Conservation (phyloP, 1,139 yeast species). For the Sugiyamaella castrensis region DNA sequence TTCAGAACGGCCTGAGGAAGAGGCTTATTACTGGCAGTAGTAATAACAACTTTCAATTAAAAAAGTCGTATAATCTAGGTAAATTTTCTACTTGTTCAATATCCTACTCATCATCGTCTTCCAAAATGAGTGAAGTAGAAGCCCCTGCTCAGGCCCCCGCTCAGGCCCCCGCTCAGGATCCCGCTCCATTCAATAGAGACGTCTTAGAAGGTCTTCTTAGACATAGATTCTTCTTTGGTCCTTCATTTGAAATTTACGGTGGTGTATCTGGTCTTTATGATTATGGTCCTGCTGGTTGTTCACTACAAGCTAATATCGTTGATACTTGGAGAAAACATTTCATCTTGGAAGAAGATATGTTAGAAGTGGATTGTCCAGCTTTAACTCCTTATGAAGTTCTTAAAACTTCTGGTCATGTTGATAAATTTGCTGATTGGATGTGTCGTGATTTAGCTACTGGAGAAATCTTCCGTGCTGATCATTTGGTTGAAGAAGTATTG, state of each 20-base stretch:
- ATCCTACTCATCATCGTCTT: no score
- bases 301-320: conserved; percentile 90
- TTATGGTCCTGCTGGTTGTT: conserved; percentile 99
- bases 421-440: conserved; percentile 99
- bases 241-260: conserved; percentile 95
- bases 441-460: conserved; percentile 93
- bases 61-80: no score
- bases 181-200: conserved; percentile 50
- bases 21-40: no score
- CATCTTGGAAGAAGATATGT: conserved; percentile 95
- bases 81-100: no score
- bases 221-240: conserved; percentile 95
- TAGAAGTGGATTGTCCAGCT: conserved; percentile 97
- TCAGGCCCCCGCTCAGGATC: conserved; percentile 11
- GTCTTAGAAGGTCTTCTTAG: conserved; percentile 84
- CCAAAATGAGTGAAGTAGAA: no score
- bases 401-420: conserved; percentile 98
- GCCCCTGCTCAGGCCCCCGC: no score
- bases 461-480: conserved; percentile 98
- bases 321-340: conserved; percentile 98
- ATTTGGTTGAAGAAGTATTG: conserved; percentile 93
- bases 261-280: conserved; percentile 98
- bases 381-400: conserved; percentile 96
- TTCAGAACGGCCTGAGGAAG: no score
- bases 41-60: no score